Evolutionary conservation across 768 basidiomycete species (phyloP).

Genomic region (Agrocybe praecox): DNA sequence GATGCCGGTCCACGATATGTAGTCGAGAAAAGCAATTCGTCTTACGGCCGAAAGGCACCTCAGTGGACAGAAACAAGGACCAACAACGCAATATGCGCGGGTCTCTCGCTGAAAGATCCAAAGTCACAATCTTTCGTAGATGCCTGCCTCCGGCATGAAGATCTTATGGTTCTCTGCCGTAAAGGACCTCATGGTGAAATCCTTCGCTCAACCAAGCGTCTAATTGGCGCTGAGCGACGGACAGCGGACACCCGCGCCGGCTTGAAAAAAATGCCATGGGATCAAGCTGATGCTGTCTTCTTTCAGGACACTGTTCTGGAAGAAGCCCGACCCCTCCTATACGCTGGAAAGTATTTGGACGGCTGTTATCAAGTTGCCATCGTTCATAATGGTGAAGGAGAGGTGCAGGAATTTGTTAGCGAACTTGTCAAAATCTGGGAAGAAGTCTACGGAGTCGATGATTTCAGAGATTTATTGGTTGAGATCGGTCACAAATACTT

Average conservation of each 20-base stretch:
- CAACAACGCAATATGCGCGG: conserved; percentile 15
- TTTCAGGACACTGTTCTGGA: conserved; percentile 12
- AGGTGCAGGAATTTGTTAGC: conserved; percentile 10
- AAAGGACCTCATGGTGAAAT: conserved; percentile 11
- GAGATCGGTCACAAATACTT: conserved; percentile 7
- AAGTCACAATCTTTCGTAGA: conserved; percentile 14
- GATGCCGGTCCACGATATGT: conserved; percentile 7
- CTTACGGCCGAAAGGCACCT: conserved; percentile 7
- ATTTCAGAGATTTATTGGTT: conserved; percentile 4
- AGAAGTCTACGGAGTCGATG: conserved; percentile 13
- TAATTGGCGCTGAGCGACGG: conserved; percentile 9
- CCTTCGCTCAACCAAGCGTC: conserved; percentile 4
- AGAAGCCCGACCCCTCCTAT: conserved; percentile 13
- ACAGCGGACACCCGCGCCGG: conserved; percentile 17
- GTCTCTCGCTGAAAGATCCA: conserved; percentile 15
- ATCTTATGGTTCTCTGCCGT: conserved; percentile 14
- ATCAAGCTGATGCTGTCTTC: not conserved
- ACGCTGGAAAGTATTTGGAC: conserved; percentile 2
- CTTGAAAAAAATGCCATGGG: conserved; percentile 14
- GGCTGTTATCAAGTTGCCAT: conserved; percentile 19
- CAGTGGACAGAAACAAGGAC: conserved; percentile 15
- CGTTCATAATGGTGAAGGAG: conserved; percentile 14
- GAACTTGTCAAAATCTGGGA: conserved; percentile 15
- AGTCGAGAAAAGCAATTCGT: conserved; percentile 14
- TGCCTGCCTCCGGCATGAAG: conserved; percentile 16